Conservation (phyloP, 306 rosid species). For the Dryas octopetala region DNA sequence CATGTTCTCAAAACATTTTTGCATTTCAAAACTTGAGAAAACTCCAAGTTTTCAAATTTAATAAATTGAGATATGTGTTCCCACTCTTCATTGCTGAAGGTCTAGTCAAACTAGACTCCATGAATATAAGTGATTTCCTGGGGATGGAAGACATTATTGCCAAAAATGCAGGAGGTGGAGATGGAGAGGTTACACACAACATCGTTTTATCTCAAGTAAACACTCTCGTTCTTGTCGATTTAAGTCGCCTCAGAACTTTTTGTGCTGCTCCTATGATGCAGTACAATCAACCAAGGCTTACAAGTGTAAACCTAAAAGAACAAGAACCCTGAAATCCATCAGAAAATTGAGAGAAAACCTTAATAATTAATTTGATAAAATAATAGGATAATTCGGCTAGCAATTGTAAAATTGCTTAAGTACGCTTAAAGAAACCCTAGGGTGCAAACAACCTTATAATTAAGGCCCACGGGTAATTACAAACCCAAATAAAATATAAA, state of each 20-base stretch:
- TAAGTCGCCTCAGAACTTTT: neutral
- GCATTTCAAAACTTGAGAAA: conserved; percentile 4
- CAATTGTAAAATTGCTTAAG: too few relatives aligned
- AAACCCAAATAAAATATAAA: too few relatives aligned
- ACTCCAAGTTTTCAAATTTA: neutral
- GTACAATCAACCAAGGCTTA: too few relatives aligned
- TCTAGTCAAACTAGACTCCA: neutral
- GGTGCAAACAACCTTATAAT: too few relatives aligned
- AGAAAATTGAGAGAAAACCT: too few relatives aligned
- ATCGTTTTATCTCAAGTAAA: neutral
- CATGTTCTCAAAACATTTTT: conserved; percentile 1
- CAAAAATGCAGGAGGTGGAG: neutral
- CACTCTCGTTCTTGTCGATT: neutral
- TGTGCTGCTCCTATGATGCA: neutral
- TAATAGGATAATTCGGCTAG: too few relatives aligned
- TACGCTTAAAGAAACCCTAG: too few relatives aligned
- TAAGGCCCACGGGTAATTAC: too few relatives aligned
- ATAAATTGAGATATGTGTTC: conserved; percentile 1
- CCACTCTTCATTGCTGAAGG: neutral
- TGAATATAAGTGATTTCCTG: neutral
- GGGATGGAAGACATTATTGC: neutral
- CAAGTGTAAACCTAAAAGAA: too few relatives aligned
- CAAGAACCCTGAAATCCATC: too few relatives aligned
- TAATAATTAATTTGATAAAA: too few relatives aligned
- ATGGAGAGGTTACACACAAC: neutral